Conservation (phyloP, 257 asterid species). For the Solanum appendiculatum region DNA sequence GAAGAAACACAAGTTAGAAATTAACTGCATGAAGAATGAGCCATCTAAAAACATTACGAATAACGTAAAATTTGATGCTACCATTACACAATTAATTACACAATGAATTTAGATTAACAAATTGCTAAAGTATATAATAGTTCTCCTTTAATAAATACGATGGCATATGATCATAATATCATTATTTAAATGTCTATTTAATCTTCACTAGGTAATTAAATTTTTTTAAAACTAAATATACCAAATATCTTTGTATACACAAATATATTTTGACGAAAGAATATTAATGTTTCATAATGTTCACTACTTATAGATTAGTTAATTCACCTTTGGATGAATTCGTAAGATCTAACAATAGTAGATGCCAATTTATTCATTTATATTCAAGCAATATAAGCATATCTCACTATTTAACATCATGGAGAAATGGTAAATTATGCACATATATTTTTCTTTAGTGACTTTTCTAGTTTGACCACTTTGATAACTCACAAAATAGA, state of each 20-base stretch:
- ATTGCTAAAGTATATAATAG: not conserved
- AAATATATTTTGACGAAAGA: no score
- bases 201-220: not conserved
- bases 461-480: no score
- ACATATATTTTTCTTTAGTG: no score
- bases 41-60: not conserved
- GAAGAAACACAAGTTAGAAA: not conserved
- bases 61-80: not conserved
- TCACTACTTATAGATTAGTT: no score
- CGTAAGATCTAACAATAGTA: no score
- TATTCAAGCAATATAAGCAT: no score
- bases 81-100: not conserved
- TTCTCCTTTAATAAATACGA: not conserved
- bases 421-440: no score
- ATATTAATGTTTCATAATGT: no score
- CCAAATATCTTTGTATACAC: not conserved
- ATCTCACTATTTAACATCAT: no score
- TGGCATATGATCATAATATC: not conserved
- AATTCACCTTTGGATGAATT: no score
- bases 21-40: not conserved
- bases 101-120: not conserved
- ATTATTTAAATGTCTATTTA: not conserved
- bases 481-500: no score
- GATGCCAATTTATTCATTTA: no score
- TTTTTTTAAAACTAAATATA: not conserved